Evolutionary conservation across 2,329 filamentous ascomycete species (phyloP), one percentile per base, ranked within the genome.

Genomic region (Sporothrix humicola): DNA sequence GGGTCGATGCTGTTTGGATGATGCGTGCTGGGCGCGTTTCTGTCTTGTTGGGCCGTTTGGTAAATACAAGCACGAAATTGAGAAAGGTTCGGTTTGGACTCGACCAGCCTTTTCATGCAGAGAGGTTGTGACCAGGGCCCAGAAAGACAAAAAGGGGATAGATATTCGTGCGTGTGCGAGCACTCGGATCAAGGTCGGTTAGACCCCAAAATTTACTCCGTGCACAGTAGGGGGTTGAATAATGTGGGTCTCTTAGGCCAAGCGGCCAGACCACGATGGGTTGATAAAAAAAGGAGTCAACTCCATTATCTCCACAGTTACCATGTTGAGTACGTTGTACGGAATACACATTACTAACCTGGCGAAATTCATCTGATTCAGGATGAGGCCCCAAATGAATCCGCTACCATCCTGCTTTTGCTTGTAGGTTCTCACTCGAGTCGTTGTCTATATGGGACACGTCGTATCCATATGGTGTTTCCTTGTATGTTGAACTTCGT

Each of bases 121-220:
- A 37, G 17, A 63, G 20, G 17, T n/a, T 52, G 46, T 66, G 20
- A 8, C 65, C 65, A 26, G 48, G 65, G 48, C 48, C 5, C 10
- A n/a, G 9, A 37, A 54, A 12, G 26, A 52, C 48, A 15, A 69
- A 69, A 69, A 42, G 65, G 65, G 65, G 65, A 69, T 48, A 69
- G 65, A 69, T 42, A n/a, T 20, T 69, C 65, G 17, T 54, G 26
- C 65, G 17, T 3, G 23, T 17, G 56, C 9, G 23, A 37, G 26
- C 52, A 56, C 17, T 3, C n/a, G 46, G 50, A 44, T 42, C 12
- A 20, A 65, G 37, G 37, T 20, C 10, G 65, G 48, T 13, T 23
- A 23, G 69, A 23, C 68, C 69, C 42, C 59, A 42, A 69, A 71
- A 71, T 56, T 31, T 31, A 31, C 31, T 31, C 31, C 31, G 31